Percentiles rank a stretch among this genome's conserved stretches.
Conservation (phyloP, 805 yeast species). For the Vanderwaltozyma tropicalis region DNA sequence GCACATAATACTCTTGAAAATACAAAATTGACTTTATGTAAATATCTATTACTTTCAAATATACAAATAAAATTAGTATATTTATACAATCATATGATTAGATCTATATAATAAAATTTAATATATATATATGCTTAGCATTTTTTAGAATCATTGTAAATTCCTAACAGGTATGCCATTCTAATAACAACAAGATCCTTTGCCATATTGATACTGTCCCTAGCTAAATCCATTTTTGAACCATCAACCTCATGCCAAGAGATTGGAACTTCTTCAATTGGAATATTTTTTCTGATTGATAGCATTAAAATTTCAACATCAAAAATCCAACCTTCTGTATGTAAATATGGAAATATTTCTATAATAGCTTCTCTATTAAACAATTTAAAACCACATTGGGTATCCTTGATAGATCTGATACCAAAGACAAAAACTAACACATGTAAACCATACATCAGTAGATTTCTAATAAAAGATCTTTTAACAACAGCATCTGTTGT, state of each 20-base stretch:
- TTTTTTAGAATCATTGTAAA: constrained; percentile 43
- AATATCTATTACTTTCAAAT: no score
- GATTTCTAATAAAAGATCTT: constrained; percentile 76
- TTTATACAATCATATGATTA: no score
- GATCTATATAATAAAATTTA: no score
- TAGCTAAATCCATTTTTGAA: constrained; percentile 83
- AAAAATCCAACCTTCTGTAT: constrained; percentile 96
- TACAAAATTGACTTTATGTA: no score
- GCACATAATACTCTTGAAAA: no score
- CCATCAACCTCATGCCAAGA: constrained; percentile 98
- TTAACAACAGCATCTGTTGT: constrained; percentile 94
- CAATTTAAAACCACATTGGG: constrained; percentile 95
- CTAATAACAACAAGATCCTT: constrained; percentile 84
- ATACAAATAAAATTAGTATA: no score
- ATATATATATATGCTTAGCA: background rate
- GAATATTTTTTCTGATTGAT: constrained; percentile 60
- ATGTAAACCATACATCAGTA: constrained; percentile 88
- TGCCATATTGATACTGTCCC: constrained; percentile 89
- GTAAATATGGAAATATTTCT: constrained; percentile 76
- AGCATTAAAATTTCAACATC: constrained; percentile 86
- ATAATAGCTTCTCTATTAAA: constrained; percentile 62
- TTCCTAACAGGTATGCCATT: constrained; percentile 75
- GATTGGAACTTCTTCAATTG: constrained; percentile 69
- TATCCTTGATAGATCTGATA: constrained; percentile 74
- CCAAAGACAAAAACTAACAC: constrained; percentile 81